phyloP scores from a whole-genome alignment of 164 flowering plant species.

The Magnolia officinalis region DNA sequence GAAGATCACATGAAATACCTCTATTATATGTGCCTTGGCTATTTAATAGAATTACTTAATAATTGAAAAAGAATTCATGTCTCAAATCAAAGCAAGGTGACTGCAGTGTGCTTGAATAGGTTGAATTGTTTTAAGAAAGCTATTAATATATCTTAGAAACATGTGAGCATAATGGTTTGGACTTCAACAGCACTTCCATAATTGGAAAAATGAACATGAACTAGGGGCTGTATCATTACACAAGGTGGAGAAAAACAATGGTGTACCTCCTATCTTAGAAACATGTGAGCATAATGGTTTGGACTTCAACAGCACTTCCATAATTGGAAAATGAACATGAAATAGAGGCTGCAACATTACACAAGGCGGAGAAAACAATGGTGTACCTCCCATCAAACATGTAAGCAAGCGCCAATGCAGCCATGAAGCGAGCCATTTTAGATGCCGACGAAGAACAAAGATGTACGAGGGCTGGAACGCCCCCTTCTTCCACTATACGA shows the following conservation, averaged over 20 bases:
- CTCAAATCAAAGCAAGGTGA: too few species aligned
- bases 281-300: not conserved
- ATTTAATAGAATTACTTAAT: too few species aligned
- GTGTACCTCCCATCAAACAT: slow-evolving; percentile 97
- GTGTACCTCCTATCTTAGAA: slow-evolving; percentile 46
- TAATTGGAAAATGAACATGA: not conserved
- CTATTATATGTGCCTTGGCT: too few species aligned
- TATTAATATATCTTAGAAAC: too few species aligned
- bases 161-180: not conserved
- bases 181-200: not conserved
- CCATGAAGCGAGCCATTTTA: slow-evolving; percentile 99
- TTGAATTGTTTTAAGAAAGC: too few species aligned
- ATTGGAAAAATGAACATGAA: not conserved
- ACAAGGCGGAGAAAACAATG: not conserved
- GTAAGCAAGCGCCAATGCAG: slow-evolving; percentile 90
- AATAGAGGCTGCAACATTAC: not conserved
- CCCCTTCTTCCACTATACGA: slow-evolving; percentile 95
- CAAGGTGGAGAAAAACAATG: not conserved
- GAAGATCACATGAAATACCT: too few species aligned
- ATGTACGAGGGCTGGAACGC: slow-evolving; percentile 83
- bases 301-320: not conserved
- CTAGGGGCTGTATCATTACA: not conserved
- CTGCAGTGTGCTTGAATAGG: too few species aligned
- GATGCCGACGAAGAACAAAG: slow-evolving; percentile 85
- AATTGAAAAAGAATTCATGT: too few species aligned